Percentiles rank a stretch among this genome's conserved stretches.
phyloP scores from a whole-genome alignment of 208 protist genomes.

The Leishmania tropica region DNA sequence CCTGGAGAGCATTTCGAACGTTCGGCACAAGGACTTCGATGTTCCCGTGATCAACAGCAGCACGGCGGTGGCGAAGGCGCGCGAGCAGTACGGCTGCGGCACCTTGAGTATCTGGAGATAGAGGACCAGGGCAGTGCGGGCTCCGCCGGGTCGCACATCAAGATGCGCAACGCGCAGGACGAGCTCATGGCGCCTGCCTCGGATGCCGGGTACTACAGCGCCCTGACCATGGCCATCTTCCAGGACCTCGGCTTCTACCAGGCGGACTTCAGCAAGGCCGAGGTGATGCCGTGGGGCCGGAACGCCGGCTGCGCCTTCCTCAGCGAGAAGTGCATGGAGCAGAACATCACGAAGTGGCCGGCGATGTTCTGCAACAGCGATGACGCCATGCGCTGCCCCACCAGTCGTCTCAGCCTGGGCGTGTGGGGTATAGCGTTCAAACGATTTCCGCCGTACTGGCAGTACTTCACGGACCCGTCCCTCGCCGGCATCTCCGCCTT shows the following conservation, averaged over 20 bases:
- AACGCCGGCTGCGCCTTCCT: conserved; percentile 63
- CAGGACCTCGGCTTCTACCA: conserved; percentile 83
- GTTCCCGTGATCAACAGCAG: no score
- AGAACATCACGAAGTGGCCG: conserved; percentile 36
- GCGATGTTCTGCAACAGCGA: conserved; percentile 51
- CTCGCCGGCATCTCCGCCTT: neutral
- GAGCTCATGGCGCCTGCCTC: conserved; percentile 78
- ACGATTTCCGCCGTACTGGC: neutral
- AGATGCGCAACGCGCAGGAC: conserved; percentile 72
- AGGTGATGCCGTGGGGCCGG: conserved; percentile 76
- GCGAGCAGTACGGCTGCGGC: conserved; percentile 71
- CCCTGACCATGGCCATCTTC: conserved; percentile 83
- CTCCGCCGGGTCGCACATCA: conserved; percentile 80
- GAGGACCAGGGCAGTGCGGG: conserved; percentile 66
- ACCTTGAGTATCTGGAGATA: conserved; percentile 63
- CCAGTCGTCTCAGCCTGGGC: neutral
- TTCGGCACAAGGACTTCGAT: no score
- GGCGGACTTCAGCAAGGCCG: conserved; percentile 63
- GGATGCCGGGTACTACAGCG: conserved; percentile 48
- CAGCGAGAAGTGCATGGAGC: conserved; percentile 40
- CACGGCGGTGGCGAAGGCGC: conserved; percentile 36
- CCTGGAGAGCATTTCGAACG: no score
- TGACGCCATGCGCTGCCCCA: neutral
- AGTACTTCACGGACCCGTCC: neutral
- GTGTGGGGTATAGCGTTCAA: no score